Conservation (phyloP, 2,329 filamentous ascomycete genomes). For the Akanthomyces muscarius region DNA sequence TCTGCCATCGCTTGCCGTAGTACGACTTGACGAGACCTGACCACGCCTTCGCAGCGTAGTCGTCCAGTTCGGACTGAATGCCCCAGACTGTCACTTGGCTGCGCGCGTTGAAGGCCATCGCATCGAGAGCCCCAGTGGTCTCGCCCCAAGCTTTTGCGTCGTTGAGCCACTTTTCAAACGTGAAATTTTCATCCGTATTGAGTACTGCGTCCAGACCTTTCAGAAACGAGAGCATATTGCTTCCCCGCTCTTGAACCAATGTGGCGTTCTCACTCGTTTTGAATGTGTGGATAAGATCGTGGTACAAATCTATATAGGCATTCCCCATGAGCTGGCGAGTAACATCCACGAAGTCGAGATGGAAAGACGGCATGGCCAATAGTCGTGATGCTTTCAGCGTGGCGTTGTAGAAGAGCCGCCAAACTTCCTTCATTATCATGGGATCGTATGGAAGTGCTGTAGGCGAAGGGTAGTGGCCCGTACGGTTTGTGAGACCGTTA, state of each 20-base stretch:
- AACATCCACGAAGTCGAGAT: constrained; percentile 8
- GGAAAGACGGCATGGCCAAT: background rate
- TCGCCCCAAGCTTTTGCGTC: constrained; percentile 34
- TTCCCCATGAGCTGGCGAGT: constrained; percentile 6
- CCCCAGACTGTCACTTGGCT: constrained; percentile 51
- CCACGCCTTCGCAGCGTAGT: constrained; percentile 49
- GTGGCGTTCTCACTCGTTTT: background rate
- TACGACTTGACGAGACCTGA: constrained; percentile 43
- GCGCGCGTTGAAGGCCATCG: constrained; percentile 37
- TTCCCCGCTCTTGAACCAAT: background rate
- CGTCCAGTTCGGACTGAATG: constrained; percentile 40
- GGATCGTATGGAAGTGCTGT: background rate
- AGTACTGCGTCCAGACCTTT: background rate
- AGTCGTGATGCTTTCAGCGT: background rate
- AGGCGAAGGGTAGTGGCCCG: background rate
- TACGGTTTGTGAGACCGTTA: background rate
- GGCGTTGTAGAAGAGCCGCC: background rate
- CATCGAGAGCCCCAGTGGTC: constrained; percentile 16
- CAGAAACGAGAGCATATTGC: background rate
- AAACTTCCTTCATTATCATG: background rate
- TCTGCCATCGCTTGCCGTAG: constrained; percentile 43
- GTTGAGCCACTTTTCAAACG: constrained; percentile 38
- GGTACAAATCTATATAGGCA: constrained; percentile 1
- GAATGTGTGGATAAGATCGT: background rate
- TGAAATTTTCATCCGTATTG: constrained; percentile 31